These are phyloP conservation scores for Verticillium isaacii DNA, from an alignment of 2,329 filamentous ascomycete genomes.

Conservation along the genomic window DNA sequence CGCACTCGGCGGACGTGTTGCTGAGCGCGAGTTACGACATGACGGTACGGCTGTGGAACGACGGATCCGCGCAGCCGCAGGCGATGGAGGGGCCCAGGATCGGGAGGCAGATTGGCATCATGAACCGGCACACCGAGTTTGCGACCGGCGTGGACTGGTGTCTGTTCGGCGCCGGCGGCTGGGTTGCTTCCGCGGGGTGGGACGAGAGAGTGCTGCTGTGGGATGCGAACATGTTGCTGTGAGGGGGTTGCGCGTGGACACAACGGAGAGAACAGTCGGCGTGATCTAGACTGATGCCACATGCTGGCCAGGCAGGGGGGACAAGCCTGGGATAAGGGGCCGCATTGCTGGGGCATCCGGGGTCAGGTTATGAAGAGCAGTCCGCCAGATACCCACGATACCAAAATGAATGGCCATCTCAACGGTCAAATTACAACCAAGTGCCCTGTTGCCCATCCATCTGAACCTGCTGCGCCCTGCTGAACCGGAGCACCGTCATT, in stretches of 20 bases:
- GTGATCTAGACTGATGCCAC: background rate
- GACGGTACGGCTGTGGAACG: conserved; percentile 92
- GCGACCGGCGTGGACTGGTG: conserved; percentile 97
- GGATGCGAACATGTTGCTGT: conserved; percentile 64
- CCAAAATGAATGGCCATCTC: background rate
- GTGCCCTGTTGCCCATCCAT: too few species aligned
- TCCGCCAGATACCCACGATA: background rate
- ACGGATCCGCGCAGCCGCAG: conserved; percentile 41
- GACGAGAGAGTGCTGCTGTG: conserved; percentile 87
- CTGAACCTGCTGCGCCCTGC: background rate
- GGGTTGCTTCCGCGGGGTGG: conserved; percentile 94
- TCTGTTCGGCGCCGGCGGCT: conserved; percentile 89
- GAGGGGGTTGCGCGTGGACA: background rate
- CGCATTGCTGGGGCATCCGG: too few species aligned
- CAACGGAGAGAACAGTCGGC: background rate
- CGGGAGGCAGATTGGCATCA: conserved; percentile 73
- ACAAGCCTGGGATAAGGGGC: background rate
- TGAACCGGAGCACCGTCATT: too few species aligned
- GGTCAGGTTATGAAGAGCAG: background rate
- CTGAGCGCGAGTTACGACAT: conserved; percentile 95
- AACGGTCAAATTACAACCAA: too few species aligned
- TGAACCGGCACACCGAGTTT: conserved; percentile 94
- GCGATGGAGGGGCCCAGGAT: conserved; percentile 35
- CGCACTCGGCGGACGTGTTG: conserved; percentile 83
- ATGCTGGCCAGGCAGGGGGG: too few species aligned